These are phyloP conservation scores for Pleurotus sapidus DNA, from an alignment of 768 basidiomycete genomes.

Conservation along the genomic window DNA sequence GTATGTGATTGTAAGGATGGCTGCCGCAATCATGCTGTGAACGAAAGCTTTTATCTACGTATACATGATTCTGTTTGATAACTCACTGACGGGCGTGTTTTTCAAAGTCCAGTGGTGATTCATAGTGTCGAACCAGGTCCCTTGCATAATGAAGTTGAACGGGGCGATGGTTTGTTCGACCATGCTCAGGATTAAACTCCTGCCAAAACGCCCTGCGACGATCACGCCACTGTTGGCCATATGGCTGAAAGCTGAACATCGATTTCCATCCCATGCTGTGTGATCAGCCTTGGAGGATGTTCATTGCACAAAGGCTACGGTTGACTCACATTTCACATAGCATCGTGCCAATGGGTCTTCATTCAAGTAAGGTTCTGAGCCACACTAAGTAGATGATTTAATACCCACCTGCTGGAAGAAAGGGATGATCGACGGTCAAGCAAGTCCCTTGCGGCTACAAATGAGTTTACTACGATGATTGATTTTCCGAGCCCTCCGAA, in stretches of 20 bases:
- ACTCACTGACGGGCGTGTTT: constrained; percentile 34
- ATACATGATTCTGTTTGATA: not conserved
- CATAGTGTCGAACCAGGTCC: constrained; percentile 28
- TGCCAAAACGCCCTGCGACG: constrained; percentile 37
- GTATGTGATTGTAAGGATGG: not conserved
- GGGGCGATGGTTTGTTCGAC: constrained; percentile 24
- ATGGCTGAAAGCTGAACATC: constrained; percentile 35
- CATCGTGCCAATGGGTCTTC: constrained; percentile 22
- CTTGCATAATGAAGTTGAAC: constrained; percentile 25
- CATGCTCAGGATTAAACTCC: constrained; percentile 33
- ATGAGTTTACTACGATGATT: constrained; percentile 34
- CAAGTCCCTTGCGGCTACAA: constrained; percentile 32
- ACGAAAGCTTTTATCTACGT: constrained; percentile 11
- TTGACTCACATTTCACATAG: constrained; percentile 20
- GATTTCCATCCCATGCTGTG: constrained; percentile 40
- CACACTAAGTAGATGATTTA: not conserved
- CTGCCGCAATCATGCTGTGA: not conserved
- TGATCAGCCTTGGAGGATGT: not conserved
- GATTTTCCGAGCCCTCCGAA: constrained; percentile 25
- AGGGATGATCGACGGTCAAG: constrained; percentile 36
- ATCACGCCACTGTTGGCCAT: constrained; percentile 37
- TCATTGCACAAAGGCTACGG: not conserved
- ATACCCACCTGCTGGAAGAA: constrained; percentile 34
- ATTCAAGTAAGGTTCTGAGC: not conserved
- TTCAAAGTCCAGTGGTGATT: constrained; percentile 34